These are phyloP conservation scores for Lumnitzera racemosa DNA, from an alignment of 345 rosid species.

Conservation along the genomic window DNA sequence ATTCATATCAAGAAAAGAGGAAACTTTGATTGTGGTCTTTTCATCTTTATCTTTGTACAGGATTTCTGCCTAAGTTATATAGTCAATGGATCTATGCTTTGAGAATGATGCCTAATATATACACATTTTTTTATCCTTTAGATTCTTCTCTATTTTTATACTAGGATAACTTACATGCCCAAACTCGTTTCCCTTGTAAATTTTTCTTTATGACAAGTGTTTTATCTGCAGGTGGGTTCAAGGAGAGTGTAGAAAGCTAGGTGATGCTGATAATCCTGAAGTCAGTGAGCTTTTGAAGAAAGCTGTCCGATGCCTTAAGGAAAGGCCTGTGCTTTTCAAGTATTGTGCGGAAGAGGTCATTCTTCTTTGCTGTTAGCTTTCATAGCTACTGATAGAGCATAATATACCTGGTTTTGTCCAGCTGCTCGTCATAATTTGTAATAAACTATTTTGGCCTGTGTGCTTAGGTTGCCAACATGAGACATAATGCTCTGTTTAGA, in stretches of 20 bases:
- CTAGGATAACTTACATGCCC: too few relatives aligned
- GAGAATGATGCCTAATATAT: too few relatives aligned
- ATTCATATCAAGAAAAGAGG: too few relatives aligned
- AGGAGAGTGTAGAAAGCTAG: slow-evolving; percentile 92
- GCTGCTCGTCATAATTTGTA: slow-evolving; percentile 6
- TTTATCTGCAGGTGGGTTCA: slow-evolving; percentile 84
- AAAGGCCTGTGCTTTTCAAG: slow-evolving; percentile 93
- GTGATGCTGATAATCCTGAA: slow-evolving; percentile 94
- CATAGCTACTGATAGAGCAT: neutral
- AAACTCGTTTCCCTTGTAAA: neutral
- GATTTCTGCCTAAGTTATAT: too few relatives aligned
- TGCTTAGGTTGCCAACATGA: slow-evolving; percentile 83
- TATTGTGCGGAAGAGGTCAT: slow-evolving; percentile 99
- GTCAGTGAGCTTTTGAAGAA: slow-evolving; percentile 74
- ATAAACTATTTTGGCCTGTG: slow-evolving; percentile 6
- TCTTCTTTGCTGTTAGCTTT: slow-evolving; percentile 1
- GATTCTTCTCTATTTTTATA: neutral
- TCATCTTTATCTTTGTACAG: too few relatives aligned
- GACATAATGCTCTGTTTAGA: slow-evolving; percentile 94
- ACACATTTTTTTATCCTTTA: neutral
- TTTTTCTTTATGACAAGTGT: neutral
- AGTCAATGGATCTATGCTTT: too few relatives aligned
- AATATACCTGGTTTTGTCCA: neutral
- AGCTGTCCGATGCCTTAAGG: slow-evolving; percentile 82
- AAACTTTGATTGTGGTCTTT: too few relatives aligned